A percentile compares a stretch with the other conserved stretches of the same genome.
phyloP scores from a whole-genome alignment of 805 yeast genomes.

The Wickerhamiella cacticola region DNA sequence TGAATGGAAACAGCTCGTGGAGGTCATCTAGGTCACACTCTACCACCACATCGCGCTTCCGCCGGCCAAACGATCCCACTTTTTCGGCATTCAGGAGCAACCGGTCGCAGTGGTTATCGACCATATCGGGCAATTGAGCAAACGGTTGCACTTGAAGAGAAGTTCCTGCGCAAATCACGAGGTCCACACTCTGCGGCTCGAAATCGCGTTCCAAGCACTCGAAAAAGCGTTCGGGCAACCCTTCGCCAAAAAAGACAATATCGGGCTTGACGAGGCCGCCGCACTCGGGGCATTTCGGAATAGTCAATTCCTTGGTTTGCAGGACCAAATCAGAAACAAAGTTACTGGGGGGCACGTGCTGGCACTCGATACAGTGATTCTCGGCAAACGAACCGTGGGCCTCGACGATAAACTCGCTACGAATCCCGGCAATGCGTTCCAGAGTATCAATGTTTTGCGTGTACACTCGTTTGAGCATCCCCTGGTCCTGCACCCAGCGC shows the following conservation, averaged over 20 bases:
- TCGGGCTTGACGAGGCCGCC: slow-evolving; percentile 78
- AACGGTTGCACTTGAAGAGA: slow-evolving; percentile 84
- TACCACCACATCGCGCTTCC: slow-evolving; percentile 49
- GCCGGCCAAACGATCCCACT: slow-evolving; percentile 55
- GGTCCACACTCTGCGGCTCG: slow-evolving; percentile 35
- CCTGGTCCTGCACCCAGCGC: slow-evolving; percentile 52
- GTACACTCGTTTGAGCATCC: slow-evolving; percentile 54
- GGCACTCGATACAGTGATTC: slow-evolving; percentile 74
- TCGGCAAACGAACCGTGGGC: slow-evolving; percentile 92
- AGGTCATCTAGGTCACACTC: slow-evolving; percentile 52
- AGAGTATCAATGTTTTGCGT: slow-evolving; percentile 91
- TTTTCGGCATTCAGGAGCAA: slow-evolving; percentile 60
- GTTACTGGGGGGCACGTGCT: slow-evolving; percentile 7
- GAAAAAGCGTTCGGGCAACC: slow-evolving; percentile 60
- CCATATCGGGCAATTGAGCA: slow-evolving; percentile 67
- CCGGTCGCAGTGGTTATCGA: slow-evolving; percentile 38
- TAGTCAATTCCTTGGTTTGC: neutral
- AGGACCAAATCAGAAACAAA: slow-evolving; percentile 10
- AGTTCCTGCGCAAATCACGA: slow-evolving; percentile 86
- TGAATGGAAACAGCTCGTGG: slow-evolving; percentile 2
- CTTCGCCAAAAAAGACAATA: slow-evolving; percentile 90
- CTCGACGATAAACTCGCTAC: slow-evolving; percentile 54
- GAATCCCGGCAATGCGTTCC: slow-evolving; percentile 73
- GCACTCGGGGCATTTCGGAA: slow-evolving; percentile 48
- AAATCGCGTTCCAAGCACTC: slow-evolving; percentile 51